Base-by-base conservation (phyloP, 2,329 filamentous ascomycete species). In the Gnomoniopsis smithogilvyi region DNA sequence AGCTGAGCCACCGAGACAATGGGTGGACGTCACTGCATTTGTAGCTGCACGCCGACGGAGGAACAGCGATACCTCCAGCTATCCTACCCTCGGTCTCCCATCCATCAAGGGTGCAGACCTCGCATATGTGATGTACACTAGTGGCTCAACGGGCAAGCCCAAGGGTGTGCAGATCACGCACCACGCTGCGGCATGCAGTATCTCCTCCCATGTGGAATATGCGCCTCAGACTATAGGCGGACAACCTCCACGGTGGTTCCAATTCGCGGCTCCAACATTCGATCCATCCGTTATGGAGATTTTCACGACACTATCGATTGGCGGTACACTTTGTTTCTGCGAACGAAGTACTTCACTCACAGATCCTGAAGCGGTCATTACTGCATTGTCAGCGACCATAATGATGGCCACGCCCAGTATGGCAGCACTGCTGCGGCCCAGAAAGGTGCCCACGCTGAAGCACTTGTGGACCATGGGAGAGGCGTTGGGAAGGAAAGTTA, bases 381-480 rank as follows among this genome's bases (percentile, higher is more conserved):
- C 56, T 11, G 48, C 56, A 24, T 34, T 72, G 11, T 64, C 69
- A 51, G 73, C 72, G 6, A 73, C 71, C 12, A 67, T 75, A 11
- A 73, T 72, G 65, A 74, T 73, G 64, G 67, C 72, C 14, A 74
- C 73, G 0, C 72, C 73, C 3, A 75, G 73, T 54, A 67, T 75
- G 22, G 73, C 56, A 17, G 53, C 56, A 3, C 50, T 58, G 19
- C 41, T 58, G 10, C 8, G 34, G 34, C 34, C 34, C 10, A 36
- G 34, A 36, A 36, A 36, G 34, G 34, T 36, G 10, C 34, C 34
- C 34, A 36, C 34, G 34, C 34, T 36, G 34, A 36, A 36, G 34
- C 34, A 36, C 34, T 14, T 36, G 34, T 36, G 34, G 34, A 36
- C 34, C 34, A 36, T 36, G 34, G 34, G 34, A 8, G 34, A 36